phyloP scores from a whole-genome alignment of 192 early-diverging fungal species.

The Entomortierella beljakovae region DNA sequence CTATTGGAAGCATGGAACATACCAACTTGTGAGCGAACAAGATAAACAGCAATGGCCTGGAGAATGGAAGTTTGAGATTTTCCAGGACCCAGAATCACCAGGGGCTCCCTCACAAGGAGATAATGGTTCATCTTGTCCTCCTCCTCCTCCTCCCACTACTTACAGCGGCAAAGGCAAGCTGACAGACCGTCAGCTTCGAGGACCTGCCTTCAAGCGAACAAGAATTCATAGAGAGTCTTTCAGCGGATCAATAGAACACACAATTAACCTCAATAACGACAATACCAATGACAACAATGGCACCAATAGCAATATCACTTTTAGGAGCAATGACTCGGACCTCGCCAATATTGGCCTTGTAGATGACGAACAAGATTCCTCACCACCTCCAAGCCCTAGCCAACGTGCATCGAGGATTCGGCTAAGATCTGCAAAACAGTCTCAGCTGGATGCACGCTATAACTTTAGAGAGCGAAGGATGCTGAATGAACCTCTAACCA shows the following conservation, averaged over 20 bases:
- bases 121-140: not conserved
- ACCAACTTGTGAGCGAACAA: slow-evolving; percentile 28
- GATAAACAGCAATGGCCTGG: slow-evolving; percentile 48
- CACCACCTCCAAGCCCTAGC: slow-evolving; percentile 13
- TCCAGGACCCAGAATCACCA: slow-evolving; percentile 28
- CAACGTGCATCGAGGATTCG: slow-evolving; percentile 8
- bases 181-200: slow-evolving; percentile 35
- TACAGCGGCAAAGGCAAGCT: slow-evolving; percentile 44
- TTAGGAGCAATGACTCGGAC: not conserved
- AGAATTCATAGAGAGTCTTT: slow-evolving; percentile 17
- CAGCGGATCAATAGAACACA: not conserved
- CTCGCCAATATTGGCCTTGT: not conserved
- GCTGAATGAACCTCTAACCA: slow-evolving; percentile 22
- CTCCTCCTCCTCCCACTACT: not conserved
- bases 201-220: slow-evolving; percentile 20
- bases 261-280: slow-evolving; percentile 1
- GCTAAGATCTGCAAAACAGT: slow-evolving; percentile 2
- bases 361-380: not conserved
- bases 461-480: slow-evolving; percentile 38
- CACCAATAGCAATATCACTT: not conserved
- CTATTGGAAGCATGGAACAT: slow-evolving; percentile 40
- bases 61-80: slow-evolving; percentile 52
- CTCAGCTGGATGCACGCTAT: slow-evolving; percentile 27
- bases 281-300: not conserved
- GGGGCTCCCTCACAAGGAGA: not conserved